Percentiles rank a stretch among this genome's conserved stretches.
phyloP scores from a whole-genome alignment of 2,329 filamentous ascomycete species.

The Mariannaea sp. region DNA sequence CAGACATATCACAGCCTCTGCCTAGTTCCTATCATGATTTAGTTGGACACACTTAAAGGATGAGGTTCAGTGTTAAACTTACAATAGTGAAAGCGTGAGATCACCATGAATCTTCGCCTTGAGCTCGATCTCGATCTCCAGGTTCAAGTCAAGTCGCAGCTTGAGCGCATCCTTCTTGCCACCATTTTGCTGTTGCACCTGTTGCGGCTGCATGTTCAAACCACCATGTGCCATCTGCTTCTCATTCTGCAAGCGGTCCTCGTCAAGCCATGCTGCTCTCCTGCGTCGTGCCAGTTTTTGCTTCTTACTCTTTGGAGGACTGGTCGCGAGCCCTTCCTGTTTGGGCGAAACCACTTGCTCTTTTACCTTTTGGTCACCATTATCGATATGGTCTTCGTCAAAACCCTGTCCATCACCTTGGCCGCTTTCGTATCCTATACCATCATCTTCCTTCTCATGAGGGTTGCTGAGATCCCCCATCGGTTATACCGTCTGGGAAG shows the following conservation, averaged over 20 bases:
- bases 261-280: slow-evolving; percentile 32
- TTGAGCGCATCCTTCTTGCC: slow-evolving; percentile 52
- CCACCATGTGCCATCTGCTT: slow-evolving; percentile 4
- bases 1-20: too few species aligned
- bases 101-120: slow-evolving; percentile 90
- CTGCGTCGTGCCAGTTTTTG: slow-evolving; percentile 17
- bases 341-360: too few species aligned
- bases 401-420: too few species aligned
- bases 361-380: too few species aligned
- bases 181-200: slow-evolving; percentile 23
- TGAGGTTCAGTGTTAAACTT: slow-evolving; percentile 42
- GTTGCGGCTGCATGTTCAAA: slow-evolving; percentile 24
- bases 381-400: too few species aligned
- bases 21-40: too few species aligned
- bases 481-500: too few species aligned
- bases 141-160: slow-evolving; percentile 76
- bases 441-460: too few species aligned
- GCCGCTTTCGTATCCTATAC: too few species aligned
- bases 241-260: slow-evolving; percentile 27
- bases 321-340: background rate
- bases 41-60: background rate
- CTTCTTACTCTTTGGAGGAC: slow-evolving; percentile 14
- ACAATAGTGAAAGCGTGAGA: slow-evolving; percentile 73
- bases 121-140: slow-evolving; percentile 82
- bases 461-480: too few species aligned